Percentiles rank a stretch among this genome's conserved stretches.
Evolutionary conservation across 2,329 filamentous ascomycete species (phyloP).

Genomic region (Phyllosticta capitalensis): DNA sequence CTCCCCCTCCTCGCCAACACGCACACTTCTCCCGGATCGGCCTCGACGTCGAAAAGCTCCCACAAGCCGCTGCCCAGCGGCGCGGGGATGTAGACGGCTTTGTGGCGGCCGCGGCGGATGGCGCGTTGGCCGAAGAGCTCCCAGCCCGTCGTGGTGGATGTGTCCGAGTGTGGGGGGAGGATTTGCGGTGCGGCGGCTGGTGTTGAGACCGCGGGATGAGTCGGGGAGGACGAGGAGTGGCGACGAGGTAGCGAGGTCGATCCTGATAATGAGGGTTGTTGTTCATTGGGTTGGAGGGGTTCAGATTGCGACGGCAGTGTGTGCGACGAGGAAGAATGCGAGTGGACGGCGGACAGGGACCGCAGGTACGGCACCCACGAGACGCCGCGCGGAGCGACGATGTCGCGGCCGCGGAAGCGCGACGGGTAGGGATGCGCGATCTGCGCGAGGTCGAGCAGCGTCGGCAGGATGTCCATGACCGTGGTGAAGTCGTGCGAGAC

Average conservation of each 20-base stretch:
- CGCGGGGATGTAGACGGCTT: slow-evolving; percentile 12
- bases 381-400: slow-evolving; percentile 4
- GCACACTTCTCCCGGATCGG: slow-evolving; percentile 11
- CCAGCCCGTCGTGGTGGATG: slow-evolving; percentile 10
- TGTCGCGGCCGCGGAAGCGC: slow-evolving; percentile 1
- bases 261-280: background rate
- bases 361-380: slow-evolving; percentile 1
- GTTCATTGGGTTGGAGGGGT: background rate
- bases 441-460: slow-evolving; percentile 4
- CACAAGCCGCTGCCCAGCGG: slow-evolving; percentile 11
- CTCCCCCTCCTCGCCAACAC: slow-evolving; percentile 11
- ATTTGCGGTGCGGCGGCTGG: background rate
- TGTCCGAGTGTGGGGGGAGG: background rate
- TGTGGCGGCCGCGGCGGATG: slow-evolving; percentile 12
- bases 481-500: slow-evolving; percentile 8
- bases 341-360: background rate
- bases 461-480: slow-evolving; percentile 11
- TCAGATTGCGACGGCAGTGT: background rate
- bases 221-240: too few species aligned
- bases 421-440: background rate
- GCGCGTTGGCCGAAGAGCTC: slow-evolving; percentile 13
- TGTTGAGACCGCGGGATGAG: too few species aligned
- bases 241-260: background rate
- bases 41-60: slow-evolving; percentile 13
- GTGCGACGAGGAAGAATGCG: too few species aligned